Conservation (phyloP, 176 grass and related monocot species). For the Juncus effusus region DNA sequence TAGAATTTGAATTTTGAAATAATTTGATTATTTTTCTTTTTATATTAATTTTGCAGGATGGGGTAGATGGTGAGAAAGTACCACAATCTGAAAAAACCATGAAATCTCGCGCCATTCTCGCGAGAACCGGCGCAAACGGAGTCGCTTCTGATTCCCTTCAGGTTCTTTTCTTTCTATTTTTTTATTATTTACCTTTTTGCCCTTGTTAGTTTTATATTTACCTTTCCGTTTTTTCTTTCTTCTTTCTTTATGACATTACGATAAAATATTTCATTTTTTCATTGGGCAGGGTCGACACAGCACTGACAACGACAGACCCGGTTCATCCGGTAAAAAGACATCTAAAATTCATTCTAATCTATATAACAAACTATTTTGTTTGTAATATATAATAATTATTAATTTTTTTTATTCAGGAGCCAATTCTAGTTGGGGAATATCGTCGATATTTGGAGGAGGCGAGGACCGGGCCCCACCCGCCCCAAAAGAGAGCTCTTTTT, state of each 20-base stretch:
- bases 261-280: background rate
- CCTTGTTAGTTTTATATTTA: background rate
- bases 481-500: slow-evolving; percentile 43
- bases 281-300: slow-evolving; percentile 57
- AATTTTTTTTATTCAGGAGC: background rate
- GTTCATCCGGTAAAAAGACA: slow-evolving; percentile 65
- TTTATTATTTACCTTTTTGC: background rate
- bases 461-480: slow-evolving; percentile 58
- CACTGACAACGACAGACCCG: slow-evolving; percentile 67
- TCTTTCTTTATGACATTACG: background rate
- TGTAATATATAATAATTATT: background rate
- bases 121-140: slow-evolving; percentile 77
- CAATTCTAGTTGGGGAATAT: slow-evolving; percentile 65
- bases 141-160: slow-evolving; percentile 68
- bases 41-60: slow-evolving; percentile 42
- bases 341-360: background rate
- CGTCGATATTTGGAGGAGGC: slow-evolving; percentile 70
- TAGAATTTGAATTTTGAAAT: no score
- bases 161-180: slow-evolving; percentile 38
- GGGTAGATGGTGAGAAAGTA: slow-evolving; percentile 57
- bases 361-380: slow-evolving; percentile 1
- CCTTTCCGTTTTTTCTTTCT: background rate
- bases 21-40: no score
- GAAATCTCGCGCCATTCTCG: slow-evolving; percentile 59
- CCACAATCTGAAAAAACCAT: slow-evolving; percentile 65